A percentile compares a stretch with the other conserved stretches of the same genome.
Evolutionary conservation across 345 rosid species (phyloP).

Genomic region (Mangifera indica): DNA sequence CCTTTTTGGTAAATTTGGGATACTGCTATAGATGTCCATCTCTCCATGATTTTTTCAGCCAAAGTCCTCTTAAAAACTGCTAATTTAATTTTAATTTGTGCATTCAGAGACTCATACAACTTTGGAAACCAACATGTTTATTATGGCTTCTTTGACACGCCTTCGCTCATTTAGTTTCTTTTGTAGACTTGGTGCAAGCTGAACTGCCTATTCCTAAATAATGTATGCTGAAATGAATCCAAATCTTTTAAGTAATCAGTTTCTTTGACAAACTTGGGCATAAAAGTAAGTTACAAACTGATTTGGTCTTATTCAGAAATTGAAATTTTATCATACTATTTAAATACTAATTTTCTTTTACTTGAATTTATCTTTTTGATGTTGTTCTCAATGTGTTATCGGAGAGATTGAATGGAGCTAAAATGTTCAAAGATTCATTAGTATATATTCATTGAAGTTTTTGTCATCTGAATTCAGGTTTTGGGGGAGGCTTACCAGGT

Average conservation of each 20-base stretch:
- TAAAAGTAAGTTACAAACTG: too few species aligned
- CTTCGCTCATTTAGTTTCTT: not conserved
- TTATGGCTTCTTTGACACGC: not conserved
- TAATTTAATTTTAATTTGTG: not conserved
- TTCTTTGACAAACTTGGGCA: not conserved
- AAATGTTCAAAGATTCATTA: not conserved
- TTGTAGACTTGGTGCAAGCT: not conserved
- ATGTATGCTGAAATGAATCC: not conserved
- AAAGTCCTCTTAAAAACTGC: not conserved
- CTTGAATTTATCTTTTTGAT: not conserved
- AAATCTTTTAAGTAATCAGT: not conserved
- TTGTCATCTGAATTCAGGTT: slow-evolving; percentile 45
- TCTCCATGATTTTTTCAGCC: not conserved
- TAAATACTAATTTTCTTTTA: not conserved
- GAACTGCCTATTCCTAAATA: not conserved
- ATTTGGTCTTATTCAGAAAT: not conserved
- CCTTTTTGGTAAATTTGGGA: not conserved
- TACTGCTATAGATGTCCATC: not conserved
- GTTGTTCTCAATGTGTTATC: not conserved
- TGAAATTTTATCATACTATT: not conserved
- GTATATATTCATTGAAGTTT: slow-evolving; percentile 11
- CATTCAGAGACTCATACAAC: not conserved
- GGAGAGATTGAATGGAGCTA: not conserved
- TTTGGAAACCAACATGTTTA: not conserved
- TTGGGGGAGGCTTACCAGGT: slow-evolving; percentile 99